Base-by-base conservation (phyloP, 164 flowering plant genomes). In the Sextonia rubra region DNA sequence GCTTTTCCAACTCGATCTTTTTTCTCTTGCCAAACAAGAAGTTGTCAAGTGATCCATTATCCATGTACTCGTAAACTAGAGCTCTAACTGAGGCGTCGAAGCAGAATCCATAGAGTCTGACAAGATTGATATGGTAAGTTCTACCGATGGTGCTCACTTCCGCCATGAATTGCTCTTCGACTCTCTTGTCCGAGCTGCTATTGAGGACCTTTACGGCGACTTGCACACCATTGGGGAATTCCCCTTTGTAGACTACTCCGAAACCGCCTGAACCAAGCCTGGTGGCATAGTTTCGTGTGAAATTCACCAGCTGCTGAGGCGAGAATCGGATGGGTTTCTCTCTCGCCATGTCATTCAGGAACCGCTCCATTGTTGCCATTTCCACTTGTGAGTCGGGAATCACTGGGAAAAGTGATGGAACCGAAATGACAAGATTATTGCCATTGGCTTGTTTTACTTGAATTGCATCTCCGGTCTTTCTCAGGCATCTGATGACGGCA, bases 41-140 rank as follows among this genome's bases (percentile, higher is more conserved):
- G 64, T n/a, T 73, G 73, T 82, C 79, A 0, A 82, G 73, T 2
- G 85, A 82, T 8, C 82, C 79, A 32, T 80, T 82, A 32, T 48
- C 75, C 78, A 82, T 74, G 69, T 49, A 82, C 69, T 82, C 84
- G 32, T 82, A 82, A 0, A 79, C 79, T 7, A 82, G 76, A 2
- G 80, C 77, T 26, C 30, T 60, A 48, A 62, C 37, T 1, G 14
- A 3, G 2, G 23, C 24, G 14, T 75, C 77, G 55, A 77, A 73
- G 56, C 80, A 80, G 32, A 75, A 80, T 11, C 83, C 80, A 22
- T 74, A 70, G 37, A 80, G 76, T 37, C 71, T 52, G 22, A 80
- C 80, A 9, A 80, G 78, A 73, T 80, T 77, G 4, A 75, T 27
- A 58, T 80, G 83, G 61, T 80, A 37, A 9, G 75, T 75, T 60